Conservation (phyloP, 257 asterid genomes). For the Leonotis leonurus region DNA sequence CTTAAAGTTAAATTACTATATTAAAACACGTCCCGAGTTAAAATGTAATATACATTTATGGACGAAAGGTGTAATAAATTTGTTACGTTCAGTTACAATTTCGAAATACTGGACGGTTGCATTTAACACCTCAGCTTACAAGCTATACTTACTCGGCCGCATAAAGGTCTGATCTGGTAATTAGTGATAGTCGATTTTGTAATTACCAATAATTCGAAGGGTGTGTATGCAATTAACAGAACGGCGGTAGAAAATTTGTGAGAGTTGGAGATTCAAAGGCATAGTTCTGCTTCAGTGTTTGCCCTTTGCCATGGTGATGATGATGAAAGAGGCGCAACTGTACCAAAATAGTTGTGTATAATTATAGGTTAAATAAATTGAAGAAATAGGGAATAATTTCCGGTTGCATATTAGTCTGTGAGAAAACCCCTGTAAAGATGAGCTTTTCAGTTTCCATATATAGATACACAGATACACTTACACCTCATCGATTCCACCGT, state of each 20-base stretch:
- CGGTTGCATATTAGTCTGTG: not conserved
- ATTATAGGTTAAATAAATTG: not conserved
- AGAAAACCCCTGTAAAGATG: constrained; percentile 25
- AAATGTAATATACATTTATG: no score
- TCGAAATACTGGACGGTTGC: no score
- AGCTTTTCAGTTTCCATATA: constrained; percentile 23
- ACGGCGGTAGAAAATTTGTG: not conserved
- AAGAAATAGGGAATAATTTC: constrained; percentile 6
- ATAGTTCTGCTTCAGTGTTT: not conserved
- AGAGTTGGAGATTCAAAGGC: constrained; percentile 6
- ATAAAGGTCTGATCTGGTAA: no score
- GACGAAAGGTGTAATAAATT: no score
- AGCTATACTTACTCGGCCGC: no score
- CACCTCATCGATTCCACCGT: constrained; percentile 26
- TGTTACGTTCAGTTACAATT: no score
- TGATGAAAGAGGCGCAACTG: no score
- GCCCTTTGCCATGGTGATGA: not conserved
- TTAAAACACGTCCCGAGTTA: no score
- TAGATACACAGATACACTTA: constrained; percentile 6
- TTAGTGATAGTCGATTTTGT: not conserved
- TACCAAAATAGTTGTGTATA: no score
- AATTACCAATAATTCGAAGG: not conserved
- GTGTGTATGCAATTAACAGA: not conserved
- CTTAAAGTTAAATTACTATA: no score
- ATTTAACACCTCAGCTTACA: no score